Evolutionary conservation across 1,139 yeast genomes (phyloP).

Genomic region (Eremothecium sinecaudum): DNA sequence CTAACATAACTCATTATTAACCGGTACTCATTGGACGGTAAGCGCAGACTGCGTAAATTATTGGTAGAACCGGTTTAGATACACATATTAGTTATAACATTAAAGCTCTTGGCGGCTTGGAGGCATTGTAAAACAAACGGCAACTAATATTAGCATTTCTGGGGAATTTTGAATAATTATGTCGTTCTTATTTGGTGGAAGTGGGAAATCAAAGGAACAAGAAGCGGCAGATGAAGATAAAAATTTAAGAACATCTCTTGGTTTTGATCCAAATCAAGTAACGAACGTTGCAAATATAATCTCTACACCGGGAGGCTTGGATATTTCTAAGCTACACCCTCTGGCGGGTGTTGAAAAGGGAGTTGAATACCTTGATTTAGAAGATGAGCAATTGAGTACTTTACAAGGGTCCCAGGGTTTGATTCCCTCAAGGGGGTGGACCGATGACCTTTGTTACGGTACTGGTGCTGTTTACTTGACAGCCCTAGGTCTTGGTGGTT

Average conservation of each 20-base stretch:
- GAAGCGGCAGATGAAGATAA: slow-evolving; percentile 10
- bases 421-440: slow-evolving; percentile 92
- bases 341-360: slow-evolving; percentile 87
- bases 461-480: slow-evolving; percentile 87
- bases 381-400: slow-evolving; percentile 64
- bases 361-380: slow-evolving; percentile 82
- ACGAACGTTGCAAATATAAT: slow-evolving; percentile 56
- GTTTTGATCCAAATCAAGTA: slow-evolving; percentile 61
- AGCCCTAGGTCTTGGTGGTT: slow-evolving; percentile 79
- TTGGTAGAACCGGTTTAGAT: no score
- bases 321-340: slow-evolving; percentile 75
- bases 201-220: slow-evolving; percentile 29
- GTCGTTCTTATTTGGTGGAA: slow-evolving; percentile 66
- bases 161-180: no score
- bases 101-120: no score
- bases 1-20: no score
- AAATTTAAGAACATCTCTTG: slow-evolving; percentile 35
- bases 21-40: no score
- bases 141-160: no score
- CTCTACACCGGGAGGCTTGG: slow-evolving; percentile 54
- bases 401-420: slow-evolving; percentile 84
- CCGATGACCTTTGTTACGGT: slow-evolving; percentile 95
- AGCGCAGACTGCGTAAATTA: no score
- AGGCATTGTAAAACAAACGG: no score
- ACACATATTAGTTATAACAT: no score